Evolutionary conservation across 2,329 filamentous ascomycete genomes (phyloP), one percentile per base, ranked within the genome.

Genomic region (Dactylellina parvicollis): DNA sequence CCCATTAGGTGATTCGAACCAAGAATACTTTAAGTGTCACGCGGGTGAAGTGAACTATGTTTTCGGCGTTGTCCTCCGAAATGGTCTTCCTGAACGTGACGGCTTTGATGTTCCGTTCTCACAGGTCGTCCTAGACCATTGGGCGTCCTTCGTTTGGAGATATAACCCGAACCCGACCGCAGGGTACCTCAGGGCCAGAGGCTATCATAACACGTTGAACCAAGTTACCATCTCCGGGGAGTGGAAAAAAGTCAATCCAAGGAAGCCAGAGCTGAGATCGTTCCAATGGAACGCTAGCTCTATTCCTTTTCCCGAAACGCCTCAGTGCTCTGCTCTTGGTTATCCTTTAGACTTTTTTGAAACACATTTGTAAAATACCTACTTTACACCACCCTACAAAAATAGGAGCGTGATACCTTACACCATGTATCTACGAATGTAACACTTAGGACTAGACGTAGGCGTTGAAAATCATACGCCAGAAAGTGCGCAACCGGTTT

Each of bases 21-120:
- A 57, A 4, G 81, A 82, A 67, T 83, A 83, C 75, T 80, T 79
- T 75, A 82, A 82, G 72, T 83, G 82, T 76, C 81, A 83, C 61
- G 80, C 79, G 1, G 81, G 80, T 8, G 81, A 83, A 66, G 79
- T 82, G 57, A 77, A 79, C 66, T 76, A 80, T 16, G 80, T 81
- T 3, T 83, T 83, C 67, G 82, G 79, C 22, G 81, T 78, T 8
- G 75, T 78, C 20, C 55, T 65, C 2, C 77, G 80, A 26, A 76
- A 67, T 4, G 80, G 80, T 0, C 77, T 78, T 57, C 78, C 79
- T 0, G 80, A 80, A 55, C 78, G 82, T 3, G 81, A 82, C 64
- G 80, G 79, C 8, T 75, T 76, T 10, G 81, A 82, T 64, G 76
- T 79, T 12, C 75, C 77, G 16, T 82, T 81, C 44, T 78, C 79